These are phyloP conservation scores for Rhodomyrtus tomentosa DNA, from an alignment of 345 rosid species.

Conservation along the genomic window DNA sequence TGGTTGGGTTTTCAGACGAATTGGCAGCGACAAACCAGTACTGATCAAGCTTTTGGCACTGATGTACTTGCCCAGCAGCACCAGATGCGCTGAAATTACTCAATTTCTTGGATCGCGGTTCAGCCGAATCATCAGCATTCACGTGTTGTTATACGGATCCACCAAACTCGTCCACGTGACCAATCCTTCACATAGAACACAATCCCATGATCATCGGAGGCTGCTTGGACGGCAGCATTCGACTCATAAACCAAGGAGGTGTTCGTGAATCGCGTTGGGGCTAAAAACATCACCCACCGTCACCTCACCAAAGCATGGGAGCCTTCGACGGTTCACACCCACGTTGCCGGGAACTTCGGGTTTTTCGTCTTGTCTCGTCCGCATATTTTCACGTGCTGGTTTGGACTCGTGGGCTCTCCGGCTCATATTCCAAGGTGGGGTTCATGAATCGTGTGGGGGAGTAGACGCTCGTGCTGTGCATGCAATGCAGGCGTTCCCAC, in stretches of 20 bases:
- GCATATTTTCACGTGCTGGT: background rate
- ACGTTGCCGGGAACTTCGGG: background rate
- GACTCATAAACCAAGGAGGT: no score
- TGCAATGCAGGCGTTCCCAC: no score
- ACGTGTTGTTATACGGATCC: background rate
- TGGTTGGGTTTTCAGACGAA: background rate
- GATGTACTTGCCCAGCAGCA: background rate
- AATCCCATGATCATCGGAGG: background rate
- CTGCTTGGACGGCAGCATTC: background rate
- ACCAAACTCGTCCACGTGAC: background rate
- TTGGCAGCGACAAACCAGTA: background rate
- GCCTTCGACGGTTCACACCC: background rate
- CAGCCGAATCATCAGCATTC: background rate
- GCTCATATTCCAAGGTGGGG: background rate
- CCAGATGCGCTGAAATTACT: background rate
- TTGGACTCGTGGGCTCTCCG: background rate
- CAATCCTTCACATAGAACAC: background rate
- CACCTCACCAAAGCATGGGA: background rate
- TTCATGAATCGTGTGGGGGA: background rate
- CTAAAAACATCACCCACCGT: background rate
- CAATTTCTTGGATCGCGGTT: background rate
- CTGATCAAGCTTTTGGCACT: background rate
- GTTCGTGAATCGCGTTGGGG: background rate
- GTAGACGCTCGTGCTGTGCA: no score
- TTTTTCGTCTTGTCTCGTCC: background rate